Evolutionary conservation across 225 moss, liverwort and hornwort species (phyloP).

Genomic region (Pleurozium schreberi): DNA sequence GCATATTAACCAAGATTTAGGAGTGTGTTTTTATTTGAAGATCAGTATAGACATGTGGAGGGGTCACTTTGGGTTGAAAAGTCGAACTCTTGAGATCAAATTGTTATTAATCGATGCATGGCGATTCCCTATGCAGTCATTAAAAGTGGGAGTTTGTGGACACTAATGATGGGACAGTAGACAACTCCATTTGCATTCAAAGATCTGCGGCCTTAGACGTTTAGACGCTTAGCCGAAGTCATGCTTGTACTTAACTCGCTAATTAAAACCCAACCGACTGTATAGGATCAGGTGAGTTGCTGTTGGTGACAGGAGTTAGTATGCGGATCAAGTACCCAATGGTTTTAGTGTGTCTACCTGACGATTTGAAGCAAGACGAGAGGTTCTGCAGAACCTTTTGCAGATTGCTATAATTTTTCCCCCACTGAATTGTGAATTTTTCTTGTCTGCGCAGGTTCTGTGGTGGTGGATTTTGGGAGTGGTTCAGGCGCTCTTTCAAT

Average conservation of each 20-base stretch:
- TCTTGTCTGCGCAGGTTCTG: conserved; percentile 36
- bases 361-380: neutral
- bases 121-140: neutral
- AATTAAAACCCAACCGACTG: neutral
- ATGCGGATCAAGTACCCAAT: neutral
- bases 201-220: neutral
- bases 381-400: neutral
- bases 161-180: neutral
- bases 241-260: neutral
- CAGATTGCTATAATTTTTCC: neutral
- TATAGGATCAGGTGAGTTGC: neutral
- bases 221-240: neutral
- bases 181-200: neutral
- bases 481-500: conserved; percentile 87
- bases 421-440: neutral
- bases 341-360: neutral
- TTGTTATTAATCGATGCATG: neutral
- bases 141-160: neutral
- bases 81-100: neutral
- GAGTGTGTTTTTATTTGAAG: neutral
- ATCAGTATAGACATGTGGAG: neutral
- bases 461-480: conserved; percentile 80
- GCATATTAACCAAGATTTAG: neutral
- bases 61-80: neutral
- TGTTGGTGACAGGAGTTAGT: neutral